Conservation (phyloP, 2,329 filamentous ascomycete genomes). For the Colletotrichum tropicicola region DNA sequence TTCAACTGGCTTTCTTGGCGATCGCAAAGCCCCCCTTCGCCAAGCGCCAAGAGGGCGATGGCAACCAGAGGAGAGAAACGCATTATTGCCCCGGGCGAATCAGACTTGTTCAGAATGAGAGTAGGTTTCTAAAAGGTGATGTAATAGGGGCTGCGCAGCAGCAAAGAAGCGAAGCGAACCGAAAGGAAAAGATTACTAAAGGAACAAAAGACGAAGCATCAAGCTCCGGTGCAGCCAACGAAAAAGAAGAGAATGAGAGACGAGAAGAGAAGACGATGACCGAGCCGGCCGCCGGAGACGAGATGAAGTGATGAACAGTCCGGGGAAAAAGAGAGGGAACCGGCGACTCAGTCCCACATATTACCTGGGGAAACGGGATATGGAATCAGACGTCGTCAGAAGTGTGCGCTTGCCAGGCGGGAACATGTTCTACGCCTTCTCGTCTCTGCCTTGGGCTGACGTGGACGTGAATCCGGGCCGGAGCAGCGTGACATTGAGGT, state of each 20-base stretch:
- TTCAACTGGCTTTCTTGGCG: constrained; percentile 21
- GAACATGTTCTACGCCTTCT: not conserved
- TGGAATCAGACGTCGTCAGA: constrained; percentile 4
- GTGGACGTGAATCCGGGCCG: constrained; percentile 17
- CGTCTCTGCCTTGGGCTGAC: not conserved
- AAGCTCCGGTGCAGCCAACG: not conserved
- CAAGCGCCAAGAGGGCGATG: constrained; percentile 17
- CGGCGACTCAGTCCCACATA: not conserved
- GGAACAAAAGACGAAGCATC: constrained; percentile 5
- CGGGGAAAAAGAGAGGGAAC: constrained; percentile 4
- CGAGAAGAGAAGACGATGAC: not conserved
- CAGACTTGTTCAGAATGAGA: not conserved
- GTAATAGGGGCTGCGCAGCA: constrained; percentile 4
- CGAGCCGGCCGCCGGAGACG: not conserved
- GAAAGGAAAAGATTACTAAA: not conserved
- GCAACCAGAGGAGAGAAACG: not conserved
- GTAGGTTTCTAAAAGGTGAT: not conserved
- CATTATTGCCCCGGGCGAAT: constrained; percentile 1
- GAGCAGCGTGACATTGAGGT: not conserved
- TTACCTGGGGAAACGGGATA: not conserved
- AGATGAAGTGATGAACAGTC: constrained; percentile 6
- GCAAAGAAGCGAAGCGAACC: not conserved
- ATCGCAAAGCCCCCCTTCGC: constrained; percentile 15
- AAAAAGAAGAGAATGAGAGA: not conserved
- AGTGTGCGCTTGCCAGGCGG: not conserved